Base-by-base conservation (phyloP, 1,139 yeast species). In the Candida tropicalis region DNA sequence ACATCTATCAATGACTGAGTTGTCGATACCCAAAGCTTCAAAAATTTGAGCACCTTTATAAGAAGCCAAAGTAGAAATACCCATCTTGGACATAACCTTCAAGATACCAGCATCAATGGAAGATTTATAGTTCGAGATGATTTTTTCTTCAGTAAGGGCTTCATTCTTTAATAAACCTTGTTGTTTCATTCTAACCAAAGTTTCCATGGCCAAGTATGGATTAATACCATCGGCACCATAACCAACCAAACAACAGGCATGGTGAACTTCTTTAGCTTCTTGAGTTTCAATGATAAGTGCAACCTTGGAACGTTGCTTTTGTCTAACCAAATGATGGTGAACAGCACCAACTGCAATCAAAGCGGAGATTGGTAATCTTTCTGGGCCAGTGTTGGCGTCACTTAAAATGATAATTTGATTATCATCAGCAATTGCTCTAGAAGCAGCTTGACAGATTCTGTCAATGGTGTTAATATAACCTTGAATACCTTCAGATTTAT, bases 41-140 rank as follows among this genome's bases (percentile, higher is more conserved):
- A 93, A 93, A 60, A 93, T 93, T 70, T 93, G 99, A 17, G 99
- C 99, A 66, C 98, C 99, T 70, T 93, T 93, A 71, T 93, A 93
- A 17, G 97, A 88, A 18, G 97, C 97, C 64, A 93, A 76, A 27
- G 99, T 93, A 31, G 98, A 91, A 57, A 93, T 93, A 76, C 99
- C 99, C 98, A 93, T 93, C 76, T 93, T 93, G 37, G 97, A 88
- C 99, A 93, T 93, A 49, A 93, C 97, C 73, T 93, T 93, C 60
- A 89, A 74, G 54, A 93, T 85, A 68, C 98, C 98, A 46, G 90
- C 84, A 62, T 91, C 96, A 49, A 87, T 75, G 15, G 97, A 84
- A 52, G 79, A 73, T 64, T 84, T 86, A 72, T 88, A 93, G 73
- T 93, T 91, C 43, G 73, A 73, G 51, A 91, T 66, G 50, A 90